Evolutionary conservation across 1,284 basidiomycete genomes (phyloP).

Genomic region (Phellinidium pouzarii): DNA sequence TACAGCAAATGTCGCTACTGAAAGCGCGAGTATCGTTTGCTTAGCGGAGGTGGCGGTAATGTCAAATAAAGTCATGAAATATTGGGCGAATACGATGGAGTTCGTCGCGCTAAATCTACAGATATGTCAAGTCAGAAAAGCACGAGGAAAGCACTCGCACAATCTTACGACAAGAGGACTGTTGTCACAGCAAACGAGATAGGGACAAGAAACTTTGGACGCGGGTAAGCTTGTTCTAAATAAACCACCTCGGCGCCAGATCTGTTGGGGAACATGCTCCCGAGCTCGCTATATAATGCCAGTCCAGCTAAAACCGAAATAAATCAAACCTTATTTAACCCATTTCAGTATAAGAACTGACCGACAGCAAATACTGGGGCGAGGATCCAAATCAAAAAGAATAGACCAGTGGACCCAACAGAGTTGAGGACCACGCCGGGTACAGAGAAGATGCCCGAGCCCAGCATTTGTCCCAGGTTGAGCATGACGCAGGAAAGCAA

Average conservation of each 20-base stretch:
- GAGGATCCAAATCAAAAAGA: constrained; percentile 38
- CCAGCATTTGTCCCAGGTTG: constrained; percentile 35
- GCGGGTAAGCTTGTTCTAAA: constrained; percentile 40
- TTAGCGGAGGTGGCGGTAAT: constrained; percentile 21
- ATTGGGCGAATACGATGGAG: constrained; percentile 27
- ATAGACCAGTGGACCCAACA: constrained; percentile 37
- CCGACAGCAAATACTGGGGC: constrained; percentile 33
- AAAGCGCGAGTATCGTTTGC: constrained; percentile 24
- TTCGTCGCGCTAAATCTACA: constrained; percentile 24
- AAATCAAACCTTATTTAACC: neutral
- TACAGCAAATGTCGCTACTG: constrained; percentile 23
- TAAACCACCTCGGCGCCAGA: constrained; percentile 44
- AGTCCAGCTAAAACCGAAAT: constrained; percentile 22
- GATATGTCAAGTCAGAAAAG: neutral
- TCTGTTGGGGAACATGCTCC: constrained; percentile 35
- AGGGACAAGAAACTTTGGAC: constrained; percentile 29
- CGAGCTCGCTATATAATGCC: constrained; percentile 25
- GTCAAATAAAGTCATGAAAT: constrained; percentile 24
- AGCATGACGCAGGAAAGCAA: constrained; percentile 34
- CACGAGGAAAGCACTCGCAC: neutral
- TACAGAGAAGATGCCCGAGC: constrained; percentile 37
- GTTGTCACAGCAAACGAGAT: constrained; percentile 37
- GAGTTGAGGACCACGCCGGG: constrained; percentile 35
- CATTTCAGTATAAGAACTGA: constrained; percentile 18
- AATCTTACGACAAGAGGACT: constrained; percentile 32